Base-by-base conservation (phyloP, 1,284 basidiomycete species). In the Microbotryum saponariae region DNA sequence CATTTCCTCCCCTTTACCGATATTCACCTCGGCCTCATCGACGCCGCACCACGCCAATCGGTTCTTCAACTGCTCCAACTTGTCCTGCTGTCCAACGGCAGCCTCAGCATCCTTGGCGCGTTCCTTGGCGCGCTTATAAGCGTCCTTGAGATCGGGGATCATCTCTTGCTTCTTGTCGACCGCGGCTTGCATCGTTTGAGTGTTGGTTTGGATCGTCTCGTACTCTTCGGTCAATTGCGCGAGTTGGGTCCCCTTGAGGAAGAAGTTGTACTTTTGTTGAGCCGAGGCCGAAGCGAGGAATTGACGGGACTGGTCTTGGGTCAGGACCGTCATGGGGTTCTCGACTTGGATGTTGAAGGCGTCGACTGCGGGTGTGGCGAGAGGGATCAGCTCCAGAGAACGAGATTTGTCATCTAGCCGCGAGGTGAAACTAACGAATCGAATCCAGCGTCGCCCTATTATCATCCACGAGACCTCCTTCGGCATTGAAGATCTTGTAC, bases 271-370 rank as follows among this genome's bases (percentile, higher is more conserved):
- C 74, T 97, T 92, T 75, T 93, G 89, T n/a, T 80, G 76, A 3
- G 89, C 83, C 54, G 86, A 82, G 3, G 91, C 88, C 3, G 86
- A 84, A 61, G 88, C 87, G 69, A 99, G 78, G 77, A 98, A 99
- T 69, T 90, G 87, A 46, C 91, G 82, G 2, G 85, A 82, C 54
- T 82, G 72, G 57, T 78, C 77, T 63, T 79, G 77, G 8, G 73
- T 77, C 46, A 78, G 72, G 8, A 73, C 67, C 33, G 69, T 68
- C 61, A 66, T 62, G 16, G 61, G 62, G 58, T 67, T 63, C 74
- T 98, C 96, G 63, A 97, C 89, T 67, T 78, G 73, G 12, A 99
- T 91, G 73, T 91, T 90, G 85, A 94, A 93, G 71, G 92, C 88
- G 72, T 96, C 89, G 70, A 67, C 66, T 67, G 57, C 21, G 23